Conservation (phyloP, 2,329 filamentous ascomycete genomes). For the Trichophyton verrucosum region DNA sequence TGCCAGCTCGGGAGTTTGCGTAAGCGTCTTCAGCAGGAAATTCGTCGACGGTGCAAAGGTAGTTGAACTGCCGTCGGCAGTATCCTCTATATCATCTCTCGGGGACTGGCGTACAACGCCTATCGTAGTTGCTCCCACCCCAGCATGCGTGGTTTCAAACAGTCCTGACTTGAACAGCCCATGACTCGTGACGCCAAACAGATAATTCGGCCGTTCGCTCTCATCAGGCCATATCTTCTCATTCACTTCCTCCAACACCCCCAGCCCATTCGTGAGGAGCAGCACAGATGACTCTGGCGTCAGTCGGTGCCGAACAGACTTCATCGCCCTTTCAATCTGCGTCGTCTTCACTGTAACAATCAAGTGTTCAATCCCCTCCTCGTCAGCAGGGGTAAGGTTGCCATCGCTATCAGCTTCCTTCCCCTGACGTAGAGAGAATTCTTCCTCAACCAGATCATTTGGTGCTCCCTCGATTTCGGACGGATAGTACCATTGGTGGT, state of each 20-base stretch:
- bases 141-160: conserved; percentile 46
- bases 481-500: conserved; percentile 24
- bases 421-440: conserved; percentile 6
- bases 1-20: conserved; percentile 49
- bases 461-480: conserved; percentile 12
- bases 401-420: background rate
- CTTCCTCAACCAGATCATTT: background rate
- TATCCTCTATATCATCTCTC: conserved; percentile 10
- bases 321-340: conserved; percentile 53
- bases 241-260: conserved; percentile 68
- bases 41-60: conserved; percentile 29
- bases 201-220: conserved; percentile 56
- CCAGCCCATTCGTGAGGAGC: conserved; percentile 70
- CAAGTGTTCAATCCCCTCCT: conserved; percentile 54
- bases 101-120: conserved; percentile 31
- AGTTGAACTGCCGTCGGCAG: background rate
- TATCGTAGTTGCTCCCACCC: conserved; percentile 47
- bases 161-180: conserved; percentile 38
- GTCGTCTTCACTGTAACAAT: conserved; percentile 68
- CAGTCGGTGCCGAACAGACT: conserved; percentile 54
- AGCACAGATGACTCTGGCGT: conserved; percentile 57
- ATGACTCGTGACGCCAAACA: conserved; percentile 56
- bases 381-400: conserved; percentile 16
- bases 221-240: conserved; percentile 56
- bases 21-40: conserved; percentile 54